Evolutionary conservation across 2,329 filamentous ascomycete genomes (phyloP).

Genomic region (Lachnellula hyalina): DNA sequence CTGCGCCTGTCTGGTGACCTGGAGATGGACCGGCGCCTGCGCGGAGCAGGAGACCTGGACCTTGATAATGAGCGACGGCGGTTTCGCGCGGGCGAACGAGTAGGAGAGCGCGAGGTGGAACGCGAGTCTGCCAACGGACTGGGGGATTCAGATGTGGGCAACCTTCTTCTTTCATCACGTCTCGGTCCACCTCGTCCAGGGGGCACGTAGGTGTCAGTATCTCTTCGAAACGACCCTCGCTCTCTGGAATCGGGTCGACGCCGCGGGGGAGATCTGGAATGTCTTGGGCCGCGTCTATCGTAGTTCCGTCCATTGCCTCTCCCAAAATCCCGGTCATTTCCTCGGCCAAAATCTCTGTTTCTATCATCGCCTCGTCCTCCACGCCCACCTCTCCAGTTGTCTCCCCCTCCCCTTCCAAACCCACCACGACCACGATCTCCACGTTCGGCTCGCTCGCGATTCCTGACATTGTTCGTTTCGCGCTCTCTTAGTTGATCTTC

Average conservation of each 20-base stretch:
- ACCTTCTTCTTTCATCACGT: conserved; percentile 28
- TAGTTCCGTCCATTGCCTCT: no score
- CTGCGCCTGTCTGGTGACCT: conserved; percentile 27
- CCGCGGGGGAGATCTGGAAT: conserved; percentile 37
- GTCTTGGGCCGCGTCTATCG: conserved; percentile 40
- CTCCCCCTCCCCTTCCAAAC: conserved; percentile 30
- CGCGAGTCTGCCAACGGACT: conserved; percentile 29
- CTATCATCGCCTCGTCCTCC: conserved; percentile 35
- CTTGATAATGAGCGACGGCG: conserved; percentile 26
- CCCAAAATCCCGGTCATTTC: conserved; percentile 31
- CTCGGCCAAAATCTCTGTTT: conserved; percentile 41
- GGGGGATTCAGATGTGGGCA: conserved; percentile 16
- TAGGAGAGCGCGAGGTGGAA: conserved; percentile 23
- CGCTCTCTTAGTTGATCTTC: conserved; percentile 66
- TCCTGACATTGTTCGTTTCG: conserved; percentile 62
- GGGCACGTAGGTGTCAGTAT: conserved; percentile 32
- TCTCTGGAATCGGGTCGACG: conserved; percentile 35
- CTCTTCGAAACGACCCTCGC: conserved; percentile 31
- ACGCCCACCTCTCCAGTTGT: conserved; percentile 42
- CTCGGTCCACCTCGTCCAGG: conserved; percentile 25
- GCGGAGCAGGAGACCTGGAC: conserved; percentile 30
- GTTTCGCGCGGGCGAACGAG: conserved; percentile 26
- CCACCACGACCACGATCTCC: conserved; percentile 44
- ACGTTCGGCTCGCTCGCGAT: conserved; percentile 57
- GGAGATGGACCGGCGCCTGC: conserved; percentile 23